These are phyloP conservation scores for Pelargonium australe DNA, from an alignment of 441 rosid species.

Conservation along the genomic window DNA sequence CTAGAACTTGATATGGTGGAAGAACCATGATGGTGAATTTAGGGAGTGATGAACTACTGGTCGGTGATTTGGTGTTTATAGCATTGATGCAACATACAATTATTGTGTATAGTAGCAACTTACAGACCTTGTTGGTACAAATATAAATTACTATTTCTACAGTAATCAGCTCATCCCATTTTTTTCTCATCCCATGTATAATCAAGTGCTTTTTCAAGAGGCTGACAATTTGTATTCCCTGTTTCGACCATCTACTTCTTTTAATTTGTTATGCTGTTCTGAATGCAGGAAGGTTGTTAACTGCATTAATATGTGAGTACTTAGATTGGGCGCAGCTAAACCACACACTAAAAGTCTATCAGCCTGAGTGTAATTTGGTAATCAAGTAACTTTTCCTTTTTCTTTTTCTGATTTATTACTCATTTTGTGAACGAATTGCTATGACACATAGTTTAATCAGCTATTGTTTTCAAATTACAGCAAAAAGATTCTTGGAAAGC, in stretches of 20 bases:
- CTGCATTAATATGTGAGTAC: slow-evolving; percentile 81
- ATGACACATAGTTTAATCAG: neutral
- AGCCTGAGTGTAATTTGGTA: slow-evolving; percentile 98
- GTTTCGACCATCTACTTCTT: slow-evolving; percentile 5
- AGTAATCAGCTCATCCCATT: neutral
- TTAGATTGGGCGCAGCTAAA: slow-evolving; percentile 94
- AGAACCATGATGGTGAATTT: neutral
- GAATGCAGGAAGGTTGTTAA: slow-evolving; percentile 74
- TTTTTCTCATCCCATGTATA: neutral
- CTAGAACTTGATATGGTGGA: neutral
- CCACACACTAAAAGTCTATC: slow-evolving; percentile 79
- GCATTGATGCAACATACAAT: neutral
- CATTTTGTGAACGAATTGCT: slow-evolving; percentile 2
- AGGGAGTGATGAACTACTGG: neutral
- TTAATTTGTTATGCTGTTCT: slow-evolving; percentile 17
- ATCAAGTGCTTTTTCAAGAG: slow-evolving; percentile 6
- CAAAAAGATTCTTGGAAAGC: slow-evolving; percentile 84
- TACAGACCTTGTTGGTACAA: neutral
- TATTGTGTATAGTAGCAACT: neutral
- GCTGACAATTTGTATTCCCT: slow-evolving; percentile 5
- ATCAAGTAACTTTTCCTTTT: slow-evolving; percentile 35
- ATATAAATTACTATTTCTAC: neutral
- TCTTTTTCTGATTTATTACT: neutral
- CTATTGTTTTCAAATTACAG: slow-evolving; percentile 31
- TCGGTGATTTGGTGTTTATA: neutral